Evolutionary conservation across 352 stramenopile species (phyloP).

Genomic region (Pythium volutum): DNA sequence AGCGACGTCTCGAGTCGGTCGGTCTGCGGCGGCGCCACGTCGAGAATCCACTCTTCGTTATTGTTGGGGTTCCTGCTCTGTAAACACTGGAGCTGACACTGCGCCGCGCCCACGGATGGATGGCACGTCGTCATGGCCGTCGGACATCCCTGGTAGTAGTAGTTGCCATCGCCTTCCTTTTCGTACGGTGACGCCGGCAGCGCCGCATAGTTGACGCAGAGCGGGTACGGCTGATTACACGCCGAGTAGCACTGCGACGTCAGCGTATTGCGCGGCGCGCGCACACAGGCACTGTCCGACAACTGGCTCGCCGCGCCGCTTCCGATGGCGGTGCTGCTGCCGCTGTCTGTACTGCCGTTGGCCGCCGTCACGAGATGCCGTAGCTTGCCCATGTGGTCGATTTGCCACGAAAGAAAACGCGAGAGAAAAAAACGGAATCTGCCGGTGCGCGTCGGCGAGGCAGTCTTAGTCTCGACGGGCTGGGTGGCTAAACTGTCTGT

Average conservation of each 20-base stretch:
- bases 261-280: conserved; percentile 52
- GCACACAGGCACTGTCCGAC: conserved; percentile 25
- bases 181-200: conserved; percentile 26
- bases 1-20: conserved; percentile 61
- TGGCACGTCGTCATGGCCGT: conserved; percentile 51
- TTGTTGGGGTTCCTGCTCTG: conserved; percentile 29
- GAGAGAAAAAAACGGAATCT: too few species aligned
- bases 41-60: conserved; percentile 46
- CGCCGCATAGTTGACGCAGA: conserved; percentile 67
- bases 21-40: conserved; percentile 58
- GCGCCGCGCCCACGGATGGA: conserved; percentile 32
- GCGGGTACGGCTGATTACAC: conserved; percentile 30
- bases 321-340: conserved; percentile 5
- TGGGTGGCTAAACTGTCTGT: too few species aligned
- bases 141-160: conserved; percentile 63
- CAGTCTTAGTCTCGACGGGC: too few species aligned
- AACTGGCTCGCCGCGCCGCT: conserved; percentile 1
- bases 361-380: conserved; percentile 5
- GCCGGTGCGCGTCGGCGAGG: too few species aligned
- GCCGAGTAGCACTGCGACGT: conserved; percentile 50
- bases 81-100: conserved; percentile 70
- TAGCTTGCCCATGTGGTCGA: not conserved
- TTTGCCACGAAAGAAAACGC: too few species aligned
- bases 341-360: conserved; percentile 4
- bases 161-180: conserved; percentile 43